Base-by-base conservation (phyloP, 805 yeast species). In the Cyberlindnera euphorbiae region DNA sequence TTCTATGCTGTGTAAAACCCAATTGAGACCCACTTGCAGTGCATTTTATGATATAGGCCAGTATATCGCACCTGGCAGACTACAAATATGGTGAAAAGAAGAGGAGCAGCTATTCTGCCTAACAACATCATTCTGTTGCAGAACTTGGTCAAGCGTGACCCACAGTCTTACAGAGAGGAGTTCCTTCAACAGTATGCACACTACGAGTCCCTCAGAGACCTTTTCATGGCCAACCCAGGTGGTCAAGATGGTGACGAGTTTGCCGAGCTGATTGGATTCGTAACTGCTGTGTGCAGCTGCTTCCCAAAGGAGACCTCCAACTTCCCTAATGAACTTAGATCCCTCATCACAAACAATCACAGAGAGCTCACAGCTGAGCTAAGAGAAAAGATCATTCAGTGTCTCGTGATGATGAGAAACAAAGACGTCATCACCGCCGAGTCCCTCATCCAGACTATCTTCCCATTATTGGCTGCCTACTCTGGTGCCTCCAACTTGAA, bases 51-150 rank as follows among this genome's bases (percentile, higher is more conserved):
- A n/a, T n/a, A n/a, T n/a, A n/a, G n/a, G n/a, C n/a, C n/a, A n/a
- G n/a, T n/a, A n/a, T n/a, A n/a, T n/a, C n/a, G n/a, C n/a, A n/a
- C n/a, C n/a, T n/a, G n/a, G n/a, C n/a, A n/a, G n/a, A n/a, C n/a
- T n/a, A n/a, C 13, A 21, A 32, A n/a, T 17, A 90, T 90, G 97
- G 95, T 75, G 24, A 85, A 81, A 61, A 74, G 79, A 59, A 79
- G 84, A 64, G 84, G 96, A 73, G 93, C 96, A 18, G 96, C 97
- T 30, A 73, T 89, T 39, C 67, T 90, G 56, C 97, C 97, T 9
- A 84, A 88, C 14, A 93, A 93, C 62, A 83, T 93, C 56, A 89
- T 94, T 26, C 66, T 90, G 44, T 64, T 93, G 42, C 98, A 93
- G 64, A 93, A 93, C 59, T 70, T 93, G 46, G 95, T 93, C 8